phyloP scores from a whole-genome alignment of 108 stramenopile genomes.

The Discostella pseudostelligera region DNA sequence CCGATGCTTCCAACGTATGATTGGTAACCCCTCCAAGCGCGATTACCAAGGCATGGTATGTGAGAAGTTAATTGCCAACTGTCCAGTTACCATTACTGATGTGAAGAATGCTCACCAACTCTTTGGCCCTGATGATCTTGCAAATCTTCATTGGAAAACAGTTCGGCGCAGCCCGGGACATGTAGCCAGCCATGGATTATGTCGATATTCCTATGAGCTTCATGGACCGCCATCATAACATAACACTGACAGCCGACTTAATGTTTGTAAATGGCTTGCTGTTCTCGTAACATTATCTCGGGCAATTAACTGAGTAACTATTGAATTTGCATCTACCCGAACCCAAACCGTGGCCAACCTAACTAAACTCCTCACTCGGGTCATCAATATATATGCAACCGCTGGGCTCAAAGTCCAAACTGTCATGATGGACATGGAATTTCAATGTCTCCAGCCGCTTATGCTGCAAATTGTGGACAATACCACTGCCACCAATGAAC shows the following conservation, averaged over 20 bases:
- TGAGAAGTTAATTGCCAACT: conserved; percentile 23
- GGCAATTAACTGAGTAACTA: conserved; percentile 19
- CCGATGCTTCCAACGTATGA: conserved; percentile 1
- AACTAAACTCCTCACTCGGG: neutral
- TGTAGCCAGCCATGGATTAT: neutral
- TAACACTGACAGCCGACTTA: conserved; percentile 37
- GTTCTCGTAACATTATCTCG: conserved; percentile 29
- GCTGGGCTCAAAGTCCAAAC: conserved; percentile 21
- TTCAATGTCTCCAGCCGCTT: conserved; percentile 1
- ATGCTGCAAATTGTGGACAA: conserved; percentile 5
- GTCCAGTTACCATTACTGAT: conserved; percentile 34
- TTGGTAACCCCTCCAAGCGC: conserved; percentile 3
- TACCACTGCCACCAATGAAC: conserved; percentile 15
- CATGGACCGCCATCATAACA: conserved; percentile 21
- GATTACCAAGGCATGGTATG: conserved; percentile 4
- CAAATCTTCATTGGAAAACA: conserved; percentile 21
- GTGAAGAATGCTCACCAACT: conserved; percentile 27
- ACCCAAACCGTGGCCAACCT: conserved; percentile 15
- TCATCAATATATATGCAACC: conserved; percentile 8
- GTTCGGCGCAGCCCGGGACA: neutral
- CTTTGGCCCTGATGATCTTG: conserved; percentile 36
- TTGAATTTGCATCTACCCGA: conserved; percentile 3
- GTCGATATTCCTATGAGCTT: conserved; percentile 24
- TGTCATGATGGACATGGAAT: conserved; percentile 23
- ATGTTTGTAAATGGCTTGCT: conserved; percentile 38